Evolutionary conservation across 2,329 filamentous ascomycete genomes (phyloP), one percentile per base, ranked within the genome.

Genomic region (Penicillium sp.): DNA sequence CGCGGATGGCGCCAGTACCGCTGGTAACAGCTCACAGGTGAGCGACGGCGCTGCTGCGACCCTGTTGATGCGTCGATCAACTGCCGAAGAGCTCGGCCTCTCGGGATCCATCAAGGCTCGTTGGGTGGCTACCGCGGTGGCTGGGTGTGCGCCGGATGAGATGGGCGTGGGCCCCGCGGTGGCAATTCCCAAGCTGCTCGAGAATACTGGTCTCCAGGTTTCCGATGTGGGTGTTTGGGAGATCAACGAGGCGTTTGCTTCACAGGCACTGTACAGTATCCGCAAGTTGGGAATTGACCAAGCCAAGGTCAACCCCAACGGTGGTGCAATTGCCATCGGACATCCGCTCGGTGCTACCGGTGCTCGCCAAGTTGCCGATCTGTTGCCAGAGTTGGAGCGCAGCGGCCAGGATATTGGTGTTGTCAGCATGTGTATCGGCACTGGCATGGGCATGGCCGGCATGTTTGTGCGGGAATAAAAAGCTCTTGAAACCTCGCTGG

Each of bases 161-260:
- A 96, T 97, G 91, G 90, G 91, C 35, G 77, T 96, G 49, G 90
- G 91, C 0, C 90, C 91, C 0, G 88, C 89, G 0, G 64, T 95
- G 27, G 90, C 88, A 0, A 91, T 96, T 45, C 90, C 90, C 5
- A 86, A 85, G 65, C 76, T 95, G 18, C 76, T 96, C n/a, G 67
- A 74, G 13, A 80, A 81, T 51, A 79, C 85, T 1, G 88, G 84
- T 0, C 66, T 96, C 11, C 64, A 71, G 38, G 83, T 74, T 9
- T 74, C 76, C 2, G 88, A 96, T 49, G 81, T 97, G 0, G 79
- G 84, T 33, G 75, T 93, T 8, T 96, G 90, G 90, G 90, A 96
- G 75, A 86, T 96, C 69, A 96, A 96, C 68, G 90, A 96, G 78
- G 81, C 81, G 11, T 84, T 84, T 65, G 81, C 80, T 4, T 78